Evolutionary conservation across 805 yeast species (phyloP).

Genomic region (Hagleromyces aurorensis): DNA sequence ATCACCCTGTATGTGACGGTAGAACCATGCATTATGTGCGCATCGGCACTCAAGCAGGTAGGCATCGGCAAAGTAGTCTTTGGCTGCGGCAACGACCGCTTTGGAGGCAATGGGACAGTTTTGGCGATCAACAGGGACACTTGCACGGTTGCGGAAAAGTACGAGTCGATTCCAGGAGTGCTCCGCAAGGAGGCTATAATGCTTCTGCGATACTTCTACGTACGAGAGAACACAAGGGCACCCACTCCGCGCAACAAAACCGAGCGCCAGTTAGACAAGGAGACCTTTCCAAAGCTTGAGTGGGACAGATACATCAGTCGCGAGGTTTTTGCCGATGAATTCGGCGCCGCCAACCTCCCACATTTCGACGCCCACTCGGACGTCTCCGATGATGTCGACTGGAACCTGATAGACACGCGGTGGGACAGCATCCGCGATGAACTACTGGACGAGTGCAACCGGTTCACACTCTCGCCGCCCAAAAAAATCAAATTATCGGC

Average conservation of each 20-base stretch:
- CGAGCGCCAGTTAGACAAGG: slow-evolving; percentile 49
- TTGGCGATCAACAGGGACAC: slow-evolving; percentile 46
- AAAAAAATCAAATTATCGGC: slow-evolving; percentile 10
- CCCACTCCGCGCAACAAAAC: slow-evolving; percentile 74
- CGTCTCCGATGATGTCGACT: slow-evolving; percentile 15
- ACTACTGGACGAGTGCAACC: slow-evolving; percentile 8
- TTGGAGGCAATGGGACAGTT: slow-evolving; percentile 95
- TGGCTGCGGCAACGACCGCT: slow-evolving; percentile 91
- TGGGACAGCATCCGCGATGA: slow-evolving; percentile 11
- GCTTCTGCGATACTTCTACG: slow-evolving; percentile 72
- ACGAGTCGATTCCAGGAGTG: slow-evolving; percentile 67
- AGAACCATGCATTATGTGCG: slow-evolving; percentile 98
- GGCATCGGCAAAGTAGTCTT: slow-evolving; percentile 67
- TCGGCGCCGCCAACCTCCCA: slow-evolving; percentile 12
- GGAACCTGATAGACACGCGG: slow-evolving; percentile 21
- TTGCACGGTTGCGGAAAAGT: slow-evolving; percentile 28
- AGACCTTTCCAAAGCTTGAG: slow-evolving; percentile 51
- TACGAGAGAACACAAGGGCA: slow-evolving; percentile 77
- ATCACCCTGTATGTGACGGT: slow-evolving; percentile 84
- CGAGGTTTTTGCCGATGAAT: slow-evolving; percentile 38
- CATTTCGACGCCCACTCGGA: slow-evolving; percentile 15
- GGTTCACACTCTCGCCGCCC: slow-evolving; percentile 5
- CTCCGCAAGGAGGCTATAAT: slow-evolving; percentile 75
- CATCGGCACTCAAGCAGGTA: slow-evolving; percentile 77
- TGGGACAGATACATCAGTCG: slow-evolving; percentile 46